These are phyloP conservation scores for Candida golubevii DNA, from an alignment of 805 yeast genomes.

Conservation along the genomic window DNA sequence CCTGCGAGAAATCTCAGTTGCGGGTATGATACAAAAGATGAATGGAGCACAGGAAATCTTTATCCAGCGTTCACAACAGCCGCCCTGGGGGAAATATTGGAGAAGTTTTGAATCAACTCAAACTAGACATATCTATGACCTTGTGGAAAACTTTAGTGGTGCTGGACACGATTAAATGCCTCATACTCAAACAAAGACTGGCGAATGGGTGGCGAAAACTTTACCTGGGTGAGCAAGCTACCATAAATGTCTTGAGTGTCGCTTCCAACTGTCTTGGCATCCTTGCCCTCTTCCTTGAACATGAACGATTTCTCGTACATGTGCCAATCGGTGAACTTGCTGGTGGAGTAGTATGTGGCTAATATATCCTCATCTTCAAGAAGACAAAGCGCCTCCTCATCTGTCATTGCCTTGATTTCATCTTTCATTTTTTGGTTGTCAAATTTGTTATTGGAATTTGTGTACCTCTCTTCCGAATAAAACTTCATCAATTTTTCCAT, in stretches of 20 bases:
- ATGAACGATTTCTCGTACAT: slow-evolving; percentile 16
- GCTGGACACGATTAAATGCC: slow-evolving; percentile 1
- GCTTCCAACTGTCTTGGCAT: neutral
- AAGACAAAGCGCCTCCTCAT: slow-evolving; percentile 21
- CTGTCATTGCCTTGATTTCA: slow-evolving; percentile 21
- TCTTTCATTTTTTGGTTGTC: slow-evolving; percentile 12
- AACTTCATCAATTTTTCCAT: slow-evolving; percentile 8
- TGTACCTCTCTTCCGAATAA: slow-evolving; percentile 8
- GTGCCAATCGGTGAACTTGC: slow-evolving; percentile 18
- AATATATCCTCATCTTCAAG: slow-evolving; percentile 20
- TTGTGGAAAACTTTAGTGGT: no score
- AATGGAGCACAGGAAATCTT: no score
- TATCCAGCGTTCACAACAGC: no score
- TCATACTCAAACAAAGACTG: slow-evolving; percentile 12
- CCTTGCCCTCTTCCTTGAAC: slow-evolving; percentile 13
- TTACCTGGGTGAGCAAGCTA: slow-evolving; percentile 2
- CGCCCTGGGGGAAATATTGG: no score
- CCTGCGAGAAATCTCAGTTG: no score
- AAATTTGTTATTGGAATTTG: neutral
- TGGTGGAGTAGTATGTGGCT: slow-evolving; percentile 21
- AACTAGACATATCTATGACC: no score
- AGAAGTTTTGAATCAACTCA: no score
- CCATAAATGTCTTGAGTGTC: neutral
- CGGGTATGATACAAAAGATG: no score
- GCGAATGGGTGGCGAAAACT: slow-evolving; percentile 8